Evolutionary conservation across 2,329 filamentous ascomycete genomes (phyloP), one percentile per base, ranked within the genome.

Genomic region (Xylaria multiplex): DNA sequence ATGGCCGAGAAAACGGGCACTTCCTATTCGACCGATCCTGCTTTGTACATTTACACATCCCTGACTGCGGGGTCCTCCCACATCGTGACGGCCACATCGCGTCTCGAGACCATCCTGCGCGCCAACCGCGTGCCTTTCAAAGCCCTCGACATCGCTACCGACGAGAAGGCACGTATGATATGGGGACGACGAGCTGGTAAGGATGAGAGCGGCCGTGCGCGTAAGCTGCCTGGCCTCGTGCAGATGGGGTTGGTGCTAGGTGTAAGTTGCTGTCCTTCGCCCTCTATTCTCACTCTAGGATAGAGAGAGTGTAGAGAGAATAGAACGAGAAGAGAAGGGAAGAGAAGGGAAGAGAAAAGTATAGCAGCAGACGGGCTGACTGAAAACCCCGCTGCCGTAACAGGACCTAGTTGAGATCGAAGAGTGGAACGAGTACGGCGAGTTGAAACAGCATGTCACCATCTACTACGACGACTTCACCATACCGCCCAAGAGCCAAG

Each of bases 371-470:
- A n/a, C 35, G 48, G 43, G 59, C 59, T 66, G 58, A 65, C 62
- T 6, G 58, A 43, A 46, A 6, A 54, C 52, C n/a, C 14, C 30
- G 19, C 35, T 43, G 40, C 19, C 40, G 24, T 58, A 48, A 52
- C 69, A 97, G 94, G 96, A 97, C 78, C 86, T 97, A 56, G 91
- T 95, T 70, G 91, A 98, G 79, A 89, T 98, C 69, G 96, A 99
- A 81, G 96, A 99, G 78, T 98, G 95, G 96, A 99, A 99, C 82
- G 96, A 99, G 79, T 97, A 96, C 80, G 93, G 93, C 80, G 95
- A 98, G 81, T 87, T 99, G 68, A 93, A 93, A 79, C 88, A 95
- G 80, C 91, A 95, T 74, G 88, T 98, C 73, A 89, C 85, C 67
- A 87, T 91, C 72, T 88, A 86, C 80, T 86, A 86, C 77, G 87